These are phyloP conservation scores for Coelastrella sp. DNA, from an alignment of 139 green algal genomes.

Conservation along the genomic window DNA sequence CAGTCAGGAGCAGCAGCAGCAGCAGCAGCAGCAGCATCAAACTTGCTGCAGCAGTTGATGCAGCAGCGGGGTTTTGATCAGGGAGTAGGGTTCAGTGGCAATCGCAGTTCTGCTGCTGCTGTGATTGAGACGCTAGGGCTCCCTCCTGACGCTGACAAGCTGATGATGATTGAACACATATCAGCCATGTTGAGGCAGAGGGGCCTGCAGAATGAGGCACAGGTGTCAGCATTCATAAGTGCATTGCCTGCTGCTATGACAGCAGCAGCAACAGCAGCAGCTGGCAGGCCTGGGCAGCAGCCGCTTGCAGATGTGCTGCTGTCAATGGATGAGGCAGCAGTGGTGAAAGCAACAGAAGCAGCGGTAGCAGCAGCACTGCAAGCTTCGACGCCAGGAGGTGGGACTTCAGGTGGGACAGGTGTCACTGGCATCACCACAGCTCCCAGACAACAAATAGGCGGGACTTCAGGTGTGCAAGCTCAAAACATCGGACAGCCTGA, in stretches of 20 bases:
- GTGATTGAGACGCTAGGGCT: constrained; percentile 31
- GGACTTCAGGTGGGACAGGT: background rate
- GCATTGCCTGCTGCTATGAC: constrained; percentile 17
- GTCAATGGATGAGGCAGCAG: constrained; percentile 19
- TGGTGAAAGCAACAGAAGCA: constrained; percentile 18
- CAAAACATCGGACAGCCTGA: background rate
- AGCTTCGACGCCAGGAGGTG: background rate
- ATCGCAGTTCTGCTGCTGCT: constrained; percentile 11
- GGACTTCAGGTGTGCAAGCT: background rate
- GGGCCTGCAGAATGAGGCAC: constrained; percentile 7
- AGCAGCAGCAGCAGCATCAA: constrained; percentile 22
- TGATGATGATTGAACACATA: constrained; percentile 23
- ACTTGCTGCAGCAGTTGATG: constrained; percentile 19
- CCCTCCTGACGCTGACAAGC: constrained; percentile 15
- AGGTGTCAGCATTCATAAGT: constrained; percentile 33
- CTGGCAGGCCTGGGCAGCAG: background rate
- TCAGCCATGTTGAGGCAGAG: constrained; percentile 15
- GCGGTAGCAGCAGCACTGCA: constrained; percentile 34
- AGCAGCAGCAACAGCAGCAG: constrained; percentile 3
- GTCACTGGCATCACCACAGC: background rate
- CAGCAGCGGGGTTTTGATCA: background rate
- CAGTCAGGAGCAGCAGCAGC: constrained; percentile 5
- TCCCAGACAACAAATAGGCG: background rate
- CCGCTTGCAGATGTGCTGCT: constrained; percentile 16
- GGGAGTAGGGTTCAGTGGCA: background rate